Evolutionary conservation across 208 protist species (phyloP).

Genomic region (Crithidia acanthocephali): DNA sequence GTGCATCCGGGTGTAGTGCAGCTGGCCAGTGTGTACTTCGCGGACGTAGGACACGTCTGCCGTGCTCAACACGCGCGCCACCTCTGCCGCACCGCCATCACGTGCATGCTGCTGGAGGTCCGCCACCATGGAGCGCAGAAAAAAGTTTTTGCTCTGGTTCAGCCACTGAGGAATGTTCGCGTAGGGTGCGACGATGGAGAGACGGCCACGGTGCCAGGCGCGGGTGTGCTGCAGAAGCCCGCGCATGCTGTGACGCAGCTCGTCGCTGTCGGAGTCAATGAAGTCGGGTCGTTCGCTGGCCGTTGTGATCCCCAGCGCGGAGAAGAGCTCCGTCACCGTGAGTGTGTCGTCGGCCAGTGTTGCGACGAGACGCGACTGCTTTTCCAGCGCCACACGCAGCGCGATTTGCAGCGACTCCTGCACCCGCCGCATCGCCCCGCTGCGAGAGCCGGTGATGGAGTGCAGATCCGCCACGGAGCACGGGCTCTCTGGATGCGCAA

Average conservation of each 20-base stretch:
- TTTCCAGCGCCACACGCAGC: background rate
- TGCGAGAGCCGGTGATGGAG: background rate
- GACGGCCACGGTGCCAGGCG: constrained; percentile 13
- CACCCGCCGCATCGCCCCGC: constrained; percentile 9
- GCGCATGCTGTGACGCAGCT: constrained; percentile 29
- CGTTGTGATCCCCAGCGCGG: too few relatives aligned
- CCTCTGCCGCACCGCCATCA: background rate
- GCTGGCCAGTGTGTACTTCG: constrained; percentile 7
- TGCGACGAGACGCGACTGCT: too few relatives aligned
- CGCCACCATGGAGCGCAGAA: constrained; percentile 18
- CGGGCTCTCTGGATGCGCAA: background rate
- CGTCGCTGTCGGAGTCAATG: constrained; percentile 24
- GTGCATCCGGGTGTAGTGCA: constrained; percentile 25
- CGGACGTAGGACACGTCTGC: background rate
- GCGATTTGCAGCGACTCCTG: constrained; percentile 6
- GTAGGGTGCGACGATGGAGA: constrained; percentile 12
- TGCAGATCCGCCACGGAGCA: constrained; percentile 9
- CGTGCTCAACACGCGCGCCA: background rate
- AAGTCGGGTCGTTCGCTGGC: constrained; percentile 1
- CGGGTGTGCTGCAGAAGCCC: constrained; percentile 22
- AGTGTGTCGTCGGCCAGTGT: too few relatives aligned
- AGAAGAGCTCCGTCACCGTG: too few relatives aligned
- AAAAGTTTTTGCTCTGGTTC: constrained; percentile 24
- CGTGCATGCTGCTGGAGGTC: background rate
- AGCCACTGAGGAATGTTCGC: constrained; percentile 22